Evolutionary conservation across 2,329 filamentous ascomycete genomes (phyloP).

Genomic region (Pseudocercospora cruenta): DNA sequence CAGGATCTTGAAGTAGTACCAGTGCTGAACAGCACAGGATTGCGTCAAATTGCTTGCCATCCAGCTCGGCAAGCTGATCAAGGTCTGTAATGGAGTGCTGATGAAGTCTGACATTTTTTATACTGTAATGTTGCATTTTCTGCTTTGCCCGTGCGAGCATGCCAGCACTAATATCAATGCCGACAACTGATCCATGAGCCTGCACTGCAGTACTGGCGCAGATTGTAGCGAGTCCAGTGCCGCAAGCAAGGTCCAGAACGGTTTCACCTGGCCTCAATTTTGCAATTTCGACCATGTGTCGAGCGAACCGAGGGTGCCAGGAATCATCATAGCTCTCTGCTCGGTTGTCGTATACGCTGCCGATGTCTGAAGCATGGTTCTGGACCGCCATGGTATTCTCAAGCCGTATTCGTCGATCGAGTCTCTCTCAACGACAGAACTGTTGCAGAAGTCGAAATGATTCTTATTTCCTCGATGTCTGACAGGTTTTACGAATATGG

Average conservation of each 20-base stretch:
- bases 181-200: constrained; percentile 42
- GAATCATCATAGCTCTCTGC: constrained; percentile 45
- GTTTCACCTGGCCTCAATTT: constrained; percentile 40
- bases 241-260: constrained; percentile 52
- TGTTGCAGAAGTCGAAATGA: background rate
- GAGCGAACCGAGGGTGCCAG: constrained; percentile 47
- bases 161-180: constrained; percentile 46
- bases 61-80: constrained; percentile 25
- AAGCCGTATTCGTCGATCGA: background rate
- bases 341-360: constrained; percentile 40
- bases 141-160: constrained; percentile 46
- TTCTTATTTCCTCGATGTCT: background rate
- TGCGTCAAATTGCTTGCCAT: constrained; percentile 33
- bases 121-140: constrained; percentile 35
- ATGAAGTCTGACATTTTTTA: constrained; percentile 41
- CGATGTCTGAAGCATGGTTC: constrained; percentile 22
- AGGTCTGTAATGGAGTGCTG: constrained; percentile 45
- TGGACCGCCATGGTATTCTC: background rate
- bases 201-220: constrained; percentile 45
- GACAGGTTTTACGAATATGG: background rate
- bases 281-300: constrained; percentile 40
- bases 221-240: constrained; percentile 50
- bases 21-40: constrained; percentile 47
- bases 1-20: constrained; percentile 46
- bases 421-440: background rate